Evolutionary conservation across 2,329 filamentous ascomycete genomes (phyloP).

Genomic region (Diaporthe amygdali): DNA sequence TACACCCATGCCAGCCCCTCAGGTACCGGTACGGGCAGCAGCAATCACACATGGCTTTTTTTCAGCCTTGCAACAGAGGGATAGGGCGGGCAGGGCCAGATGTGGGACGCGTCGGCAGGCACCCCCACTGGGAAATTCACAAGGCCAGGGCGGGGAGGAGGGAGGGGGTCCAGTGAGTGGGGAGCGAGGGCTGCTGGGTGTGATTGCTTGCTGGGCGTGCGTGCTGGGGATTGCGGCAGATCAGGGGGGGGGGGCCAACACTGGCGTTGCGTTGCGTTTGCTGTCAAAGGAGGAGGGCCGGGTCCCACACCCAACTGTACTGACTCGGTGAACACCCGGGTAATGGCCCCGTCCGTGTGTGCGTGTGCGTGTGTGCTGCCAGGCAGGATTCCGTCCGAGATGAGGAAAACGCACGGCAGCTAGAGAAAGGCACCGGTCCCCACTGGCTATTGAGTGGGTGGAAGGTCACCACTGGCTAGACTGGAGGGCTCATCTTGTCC

Average conservation of each 20-base stretch:
- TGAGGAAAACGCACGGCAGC: conserved; percentile 8
- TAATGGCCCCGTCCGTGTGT: background rate
- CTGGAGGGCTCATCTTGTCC: background rate
- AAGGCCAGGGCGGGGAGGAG: background rate
- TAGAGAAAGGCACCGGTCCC: background rate
- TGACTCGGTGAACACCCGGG: conserved; percentile 9
- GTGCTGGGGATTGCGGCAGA: background rate
- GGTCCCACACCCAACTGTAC: background rate
- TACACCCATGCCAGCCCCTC: background rate
- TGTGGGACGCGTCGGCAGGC: background rate
- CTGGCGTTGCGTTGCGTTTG: background rate
- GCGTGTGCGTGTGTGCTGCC: background rate
- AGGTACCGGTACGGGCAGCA: conserved; percentile 3
- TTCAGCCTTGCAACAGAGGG: conserved; percentile 9
- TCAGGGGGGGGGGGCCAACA: background rate
- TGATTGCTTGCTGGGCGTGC: background rate
- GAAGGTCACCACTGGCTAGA: conserved; percentile 1
- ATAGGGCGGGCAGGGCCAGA: background rate
- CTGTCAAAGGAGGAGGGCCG: background rate
- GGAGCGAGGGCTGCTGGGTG: background rate
- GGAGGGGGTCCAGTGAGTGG: background rate
- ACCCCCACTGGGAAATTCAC: background rate
- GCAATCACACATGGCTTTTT: background rate
- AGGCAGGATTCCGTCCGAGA: conserved; percentile 2
- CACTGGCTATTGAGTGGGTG: too few species aligned